These are phyloP conservation scores for Pyracantha coccinea DNA, from an alignment of 331 rosid species.

Conservation along the genomic window DNA sequence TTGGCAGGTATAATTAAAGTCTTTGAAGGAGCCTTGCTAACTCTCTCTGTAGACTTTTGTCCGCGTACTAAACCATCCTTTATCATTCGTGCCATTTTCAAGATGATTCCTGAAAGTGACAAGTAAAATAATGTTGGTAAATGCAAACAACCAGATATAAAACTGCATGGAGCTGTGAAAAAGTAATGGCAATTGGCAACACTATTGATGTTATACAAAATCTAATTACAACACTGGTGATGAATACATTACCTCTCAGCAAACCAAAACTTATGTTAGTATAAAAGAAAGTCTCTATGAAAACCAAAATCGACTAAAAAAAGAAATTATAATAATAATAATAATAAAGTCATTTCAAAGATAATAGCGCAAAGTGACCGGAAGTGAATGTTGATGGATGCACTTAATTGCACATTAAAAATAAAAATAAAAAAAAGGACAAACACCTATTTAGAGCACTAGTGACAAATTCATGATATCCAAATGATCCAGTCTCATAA, in stretches of 20 bases:
- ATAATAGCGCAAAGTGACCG: not conserved
- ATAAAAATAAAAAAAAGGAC: too few species aligned
- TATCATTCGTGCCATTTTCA: constrained; percentile 79
- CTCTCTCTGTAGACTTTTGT: constrained; percentile 49
- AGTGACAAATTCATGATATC: not conserved
- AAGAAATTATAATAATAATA: too few species aligned
- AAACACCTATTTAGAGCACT: not conserved
- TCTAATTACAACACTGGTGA: not conserved
- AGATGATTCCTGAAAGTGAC: constrained; percentile 53
- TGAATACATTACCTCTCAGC: constrained; percentile 2
- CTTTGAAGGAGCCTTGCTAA: constrained; percentile 64
- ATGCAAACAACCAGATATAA: not conserved
- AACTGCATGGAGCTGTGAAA: not conserved
- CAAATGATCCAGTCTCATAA: not conserved
- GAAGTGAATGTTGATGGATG: not conserved
- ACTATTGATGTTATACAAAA: not conserved
- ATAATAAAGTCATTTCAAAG: too few species aligned
- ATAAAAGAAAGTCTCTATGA: not conserved
- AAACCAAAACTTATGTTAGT: not conserved
- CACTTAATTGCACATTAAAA: not conserved
- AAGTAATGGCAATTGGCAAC: not conserved
- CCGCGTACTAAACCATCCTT: constrained; percentile 66
- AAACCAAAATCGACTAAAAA: not conserved
- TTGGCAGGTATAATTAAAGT: constrained; percentile 59
- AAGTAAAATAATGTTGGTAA: constrained; percentile 12